Percentiles rank a stretch among this genome's conserved stretches.
phyloP scores from a whole-genome alignment of 75 land plant species.

The Isoetes taiwanensis region DNA sequence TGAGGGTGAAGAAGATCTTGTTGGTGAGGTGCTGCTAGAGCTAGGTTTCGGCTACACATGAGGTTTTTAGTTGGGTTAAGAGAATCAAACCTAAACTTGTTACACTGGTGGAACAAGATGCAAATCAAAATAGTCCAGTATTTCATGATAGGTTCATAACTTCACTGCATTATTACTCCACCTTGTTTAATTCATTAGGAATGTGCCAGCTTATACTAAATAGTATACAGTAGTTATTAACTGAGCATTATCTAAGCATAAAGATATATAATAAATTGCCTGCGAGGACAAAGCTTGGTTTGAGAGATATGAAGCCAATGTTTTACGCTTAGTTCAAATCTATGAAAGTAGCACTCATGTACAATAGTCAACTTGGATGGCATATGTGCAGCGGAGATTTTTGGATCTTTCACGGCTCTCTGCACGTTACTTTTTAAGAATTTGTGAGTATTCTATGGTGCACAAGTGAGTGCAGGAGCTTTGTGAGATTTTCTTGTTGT shows the following conservation, averaged over 20 bases:
- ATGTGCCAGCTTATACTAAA: conserved; percentile 18
- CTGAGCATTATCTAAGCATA: conserved; percentile 49
- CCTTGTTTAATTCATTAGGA: conserved; percentile 80
- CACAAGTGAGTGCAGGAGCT: no score
- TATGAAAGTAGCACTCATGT: no score
- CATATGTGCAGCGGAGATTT: no score
- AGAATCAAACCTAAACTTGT: conserved; percentile 51
- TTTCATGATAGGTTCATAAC: conserved; percentile 63
- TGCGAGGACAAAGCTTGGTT: conserved; percentile 59
- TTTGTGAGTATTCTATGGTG: no score
- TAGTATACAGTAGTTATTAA: conserved; percentile 29
- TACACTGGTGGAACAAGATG: conserved; percentile 85
- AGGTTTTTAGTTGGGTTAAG: conserved; percentile 36
- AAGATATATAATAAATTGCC: conserved; percentile 69
- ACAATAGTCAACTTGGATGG: no score
- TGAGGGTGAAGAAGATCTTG: no score
- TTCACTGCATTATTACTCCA: conserved; percentile 68
- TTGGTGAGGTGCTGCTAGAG: no score
- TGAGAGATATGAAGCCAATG: conserved; percentile 85
- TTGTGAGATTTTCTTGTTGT: no score
- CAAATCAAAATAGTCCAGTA: conserved; percentile 49
- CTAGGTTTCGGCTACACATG: conserved; percentile 29
- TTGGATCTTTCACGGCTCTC: no score
- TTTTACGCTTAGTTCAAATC: no score
- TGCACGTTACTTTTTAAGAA: no score